Percentiles rank a stretch among this genome's conserved stretches.
These are phyloP conservation scores for Neoascochyta sp. DNA, from an alignment of 2,329 filamentous ascomycete species.

Conservation along the genomic window DNA sequence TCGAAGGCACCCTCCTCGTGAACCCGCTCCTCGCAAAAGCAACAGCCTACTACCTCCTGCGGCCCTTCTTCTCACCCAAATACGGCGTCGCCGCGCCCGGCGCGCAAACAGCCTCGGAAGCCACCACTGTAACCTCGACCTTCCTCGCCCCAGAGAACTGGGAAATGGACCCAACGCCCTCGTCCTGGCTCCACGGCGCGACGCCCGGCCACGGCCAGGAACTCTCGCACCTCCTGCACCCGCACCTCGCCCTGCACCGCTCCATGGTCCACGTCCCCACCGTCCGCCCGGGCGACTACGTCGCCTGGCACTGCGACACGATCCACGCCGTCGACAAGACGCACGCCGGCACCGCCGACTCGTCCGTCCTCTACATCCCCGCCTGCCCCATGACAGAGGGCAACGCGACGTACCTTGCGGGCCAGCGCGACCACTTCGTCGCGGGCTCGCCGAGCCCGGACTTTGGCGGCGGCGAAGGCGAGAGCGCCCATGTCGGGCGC, in stretches of 20 bases:
- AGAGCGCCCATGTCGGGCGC: conserved; percentile 49
- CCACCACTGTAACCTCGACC: conserved; percentile 30
- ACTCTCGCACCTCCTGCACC: conserved; percentile 61
- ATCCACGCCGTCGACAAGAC: conserved; percentile 81
- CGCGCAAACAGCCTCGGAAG: conserved; percentile 31
- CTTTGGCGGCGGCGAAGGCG: conserved; percentile 60
- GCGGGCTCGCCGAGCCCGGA: conserved; percentile 53
- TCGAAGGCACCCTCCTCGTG: conserved; percentile 76
- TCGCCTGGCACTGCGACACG: conserved; percentile 74
- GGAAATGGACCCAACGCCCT: conserved; percentile 53
- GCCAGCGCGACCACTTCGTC: conserved; percentile 69
- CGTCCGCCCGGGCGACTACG: conserved; percentile 69
- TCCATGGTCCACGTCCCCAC: conserved; percentile 70
- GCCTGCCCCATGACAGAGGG: conserved; percentile 73
- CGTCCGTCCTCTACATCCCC: conserved; percentile 85
- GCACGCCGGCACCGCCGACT: conserved; percentile 68
- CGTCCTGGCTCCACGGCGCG: conserved; percentile 65
- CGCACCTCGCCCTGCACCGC: conserved; percentile 62
- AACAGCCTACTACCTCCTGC: conserved; percentile 74
- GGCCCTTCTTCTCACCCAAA: conserved; percentile 72
- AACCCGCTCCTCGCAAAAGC: conserved; percentile 73
- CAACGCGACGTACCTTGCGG: conserved; percentile 67
- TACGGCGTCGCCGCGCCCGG: conserved; percentile 32
- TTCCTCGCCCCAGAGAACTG: conserved; percentile 58
- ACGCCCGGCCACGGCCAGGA: conserved; percentile 67